Base-by-base conservation (phyloP, 345 rosid genomes). In the Bruguiera gymnorhiza region DNA sequence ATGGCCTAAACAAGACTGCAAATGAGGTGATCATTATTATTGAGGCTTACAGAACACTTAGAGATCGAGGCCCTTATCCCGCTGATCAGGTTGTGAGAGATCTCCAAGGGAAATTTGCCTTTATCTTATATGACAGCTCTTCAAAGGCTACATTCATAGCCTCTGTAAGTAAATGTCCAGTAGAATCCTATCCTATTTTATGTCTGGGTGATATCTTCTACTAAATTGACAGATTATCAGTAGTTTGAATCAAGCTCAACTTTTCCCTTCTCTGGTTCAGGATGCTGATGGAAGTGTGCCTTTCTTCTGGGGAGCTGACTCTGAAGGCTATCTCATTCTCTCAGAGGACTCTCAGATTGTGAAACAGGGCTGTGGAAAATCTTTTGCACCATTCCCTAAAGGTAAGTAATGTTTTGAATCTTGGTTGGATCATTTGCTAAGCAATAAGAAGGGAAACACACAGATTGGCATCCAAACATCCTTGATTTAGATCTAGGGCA, bases 21-120 rank as follows among this genome's bases (percentile, higher is more conserved):
- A 92, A 92, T 20, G 99, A 92, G 81, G 99, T 83, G 71, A 87
- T 87, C 54, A 86, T 96, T 61, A 77, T 96, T 66, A 86, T 92
- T 21, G 99, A 96, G 82, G 96, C 99, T 21, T 96, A 85, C 66
- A 84, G 97, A 79, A 86, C 97, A 43, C 96, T 92, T 29, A 85
- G 98, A 70, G 99, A 96, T 68, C 89, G 99, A 62, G 96, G 99
- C 69, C 98, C 98, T 23, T 96, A 96, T 68, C 89, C 98, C 62
- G 90, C 91, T 0, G 97, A 90, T 73, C 99, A 90, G 83, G 99
- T 96, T 36, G 91, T 92, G 37, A 84, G 87, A 86, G 97, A 89
- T 60, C 75, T 96, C 46, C 81, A 80, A 23, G 97, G 99, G 55
- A 92, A 86, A 69, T 96, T 81, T 70, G 87, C 89, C 0, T 92